A percentile compares a stretch with the other conserved stretches of the same genome.
These are phyloP conservation scores for Clitopilus passeckerianus DNA, from an alignment of 768 basidiomycete species.

Conservation along the genomic window DNA sequence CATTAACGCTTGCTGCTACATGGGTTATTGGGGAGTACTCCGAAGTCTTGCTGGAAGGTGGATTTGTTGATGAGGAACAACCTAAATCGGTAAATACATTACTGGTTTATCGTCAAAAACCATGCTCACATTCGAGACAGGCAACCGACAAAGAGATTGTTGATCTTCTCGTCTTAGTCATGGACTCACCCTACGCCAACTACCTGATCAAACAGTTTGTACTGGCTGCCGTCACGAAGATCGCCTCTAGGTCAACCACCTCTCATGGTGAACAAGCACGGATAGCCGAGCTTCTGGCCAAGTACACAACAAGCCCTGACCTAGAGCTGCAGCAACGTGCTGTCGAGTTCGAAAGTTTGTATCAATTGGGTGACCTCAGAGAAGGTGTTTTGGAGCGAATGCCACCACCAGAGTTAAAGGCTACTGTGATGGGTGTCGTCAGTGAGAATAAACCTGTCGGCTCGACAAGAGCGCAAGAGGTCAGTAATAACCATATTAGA, in stretches of 20 bases:
- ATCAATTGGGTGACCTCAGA: slow-evolving; percentile 68
- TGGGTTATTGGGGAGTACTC: slow-evolving; percentile 98
- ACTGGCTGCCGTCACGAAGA: slow-evolving; percentile 84
- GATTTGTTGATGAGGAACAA: slow-evolving; percentile 70
- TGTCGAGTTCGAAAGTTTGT: slow-evolving; percentile 89
- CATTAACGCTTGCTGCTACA: slow-evolving; percentile 85
- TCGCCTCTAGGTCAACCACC: slow-evolving; percentile 75
- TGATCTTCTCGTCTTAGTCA: slow-evolving; percentile 79
- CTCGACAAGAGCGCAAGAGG: slow-evolving; percentile 78
- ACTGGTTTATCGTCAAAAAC: not conserved
- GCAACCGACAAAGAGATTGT: slow-evolving; percentile 78
- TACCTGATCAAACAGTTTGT: slow-evolving; percentile 90
- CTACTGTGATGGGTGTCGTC: slow-evolving; percentile 93
- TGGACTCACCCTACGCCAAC: slow-evolving; percentile 94
- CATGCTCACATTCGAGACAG: slow-evolving; percentile 27
- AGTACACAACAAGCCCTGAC: slow-evolving; percentile 84
- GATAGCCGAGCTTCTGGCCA: slow-evolving; percentile 71
- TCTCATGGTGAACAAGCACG: slow-evolving; percentile 67
- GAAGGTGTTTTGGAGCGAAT: slow-evolving; percentile 92
- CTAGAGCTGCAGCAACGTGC: slow-evolving; percentile 94
- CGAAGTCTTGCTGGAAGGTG: slow-evolving; percentile 83
- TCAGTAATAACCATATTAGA: slow-evolving; percentile 20
- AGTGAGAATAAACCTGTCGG: slow-evolving; percentile 97
- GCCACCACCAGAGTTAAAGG: slow-evolving; percentile 98
- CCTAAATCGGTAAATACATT: slow-evolving; percentile 49